Percentiles rank a stretch among this genome's conserved stretches.
Conservation (phyloP, 495 filamentous ascomycete species). For the Penicillium ucsense region DNA sequence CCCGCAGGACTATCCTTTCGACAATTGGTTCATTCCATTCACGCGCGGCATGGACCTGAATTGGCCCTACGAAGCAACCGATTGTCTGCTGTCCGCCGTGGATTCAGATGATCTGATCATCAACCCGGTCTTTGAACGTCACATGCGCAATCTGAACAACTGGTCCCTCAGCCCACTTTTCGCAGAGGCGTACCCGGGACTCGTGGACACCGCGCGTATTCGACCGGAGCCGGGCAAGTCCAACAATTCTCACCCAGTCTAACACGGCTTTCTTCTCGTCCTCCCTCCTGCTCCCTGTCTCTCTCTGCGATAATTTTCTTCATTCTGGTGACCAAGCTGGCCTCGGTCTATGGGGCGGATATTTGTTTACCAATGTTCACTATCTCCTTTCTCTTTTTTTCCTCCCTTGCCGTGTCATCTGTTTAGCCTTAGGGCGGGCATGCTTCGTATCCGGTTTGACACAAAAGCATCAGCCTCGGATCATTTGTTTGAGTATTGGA, state of each 20-base stretch:
- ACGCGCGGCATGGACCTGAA: slow-evolving; percentile 62
- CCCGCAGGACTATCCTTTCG: slow-evolving; percentile 49
- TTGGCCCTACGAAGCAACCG: slow-evolving; percentile 66
- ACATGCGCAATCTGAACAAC: slow-evolving; percentile 56
- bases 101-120: slow-evolving; percentile 55
- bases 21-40: slow-evolving; percentile 72
- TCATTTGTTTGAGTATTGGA: too few species aligned
- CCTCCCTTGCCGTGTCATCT: too few species aligned
- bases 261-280: not conserved
- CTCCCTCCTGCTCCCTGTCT: not conserved
- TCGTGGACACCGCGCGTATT: slow-evolving; percentile 46
- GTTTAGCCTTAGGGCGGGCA: too few species aligned
- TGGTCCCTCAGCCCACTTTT: slow-evolving; percentile 72
- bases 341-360: slow-evolving; percentile 1
- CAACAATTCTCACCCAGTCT: not conserved
- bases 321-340: not conserved
- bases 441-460: too few species aligned
- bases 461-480: too few species aligned
- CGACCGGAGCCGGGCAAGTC: slow-evolving; percentile 15
- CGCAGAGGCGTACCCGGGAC: slow-evolving; percentile 47
- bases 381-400: too few species aligned
- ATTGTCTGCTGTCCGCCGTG: slow-evolving; percentile 45
- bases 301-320: too few species aligned
- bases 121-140: slow-evolving; percentile 71
- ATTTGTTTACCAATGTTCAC: too few species aligned